Percentiles rank a stretch among this genome's conserved stretches.
Evolutionary conservation across 176 grass and related monocot species (phyloP).

Genomic region (Ensete glaucum): DNA sequence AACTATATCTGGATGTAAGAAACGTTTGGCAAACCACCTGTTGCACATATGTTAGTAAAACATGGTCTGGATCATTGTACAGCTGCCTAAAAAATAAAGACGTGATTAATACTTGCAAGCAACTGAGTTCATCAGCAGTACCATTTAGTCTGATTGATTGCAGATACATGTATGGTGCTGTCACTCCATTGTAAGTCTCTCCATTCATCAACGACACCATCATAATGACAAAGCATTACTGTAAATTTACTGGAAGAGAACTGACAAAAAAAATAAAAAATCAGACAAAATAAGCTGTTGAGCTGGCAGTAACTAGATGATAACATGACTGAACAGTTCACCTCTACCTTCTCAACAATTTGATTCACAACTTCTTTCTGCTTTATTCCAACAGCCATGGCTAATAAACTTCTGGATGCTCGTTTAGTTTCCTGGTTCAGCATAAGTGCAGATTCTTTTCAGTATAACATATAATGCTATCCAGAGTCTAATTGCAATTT

Average conservation of each 20-base stretch:
- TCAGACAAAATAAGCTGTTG: neutral
- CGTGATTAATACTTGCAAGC: neutral
- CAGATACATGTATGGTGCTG: conserved; percentile 11
- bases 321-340: neutral
- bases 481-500: neutral
- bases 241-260: conserved; percentile 11
- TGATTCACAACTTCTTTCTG: conserved; percentile 13
- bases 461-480: neutral
- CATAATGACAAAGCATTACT: conserved; percentile 18
- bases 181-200: conserved; percentile 18
- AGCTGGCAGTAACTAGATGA: neutral
- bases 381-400: conserved; percentile 20
- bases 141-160: conserved; percentile 20
- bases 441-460: neutral
- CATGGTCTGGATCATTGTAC: neutral
- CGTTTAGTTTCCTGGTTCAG: conserved; percentile 4
- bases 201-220: conserved; percentile 16
- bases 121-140: neutral
- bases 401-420: conserved; percentile 11
- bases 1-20: conserved; percentile 32
- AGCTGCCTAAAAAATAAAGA: neutral
- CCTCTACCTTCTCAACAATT: conserved; percentile 15
- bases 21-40: conserved; percentile 36
- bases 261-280: neutral
- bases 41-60: neutral